These are phyloP conservation scores for Passiflora organensis DNA, from an alignment of 345 rosid species.

Conservation along the genomic window DNA sequence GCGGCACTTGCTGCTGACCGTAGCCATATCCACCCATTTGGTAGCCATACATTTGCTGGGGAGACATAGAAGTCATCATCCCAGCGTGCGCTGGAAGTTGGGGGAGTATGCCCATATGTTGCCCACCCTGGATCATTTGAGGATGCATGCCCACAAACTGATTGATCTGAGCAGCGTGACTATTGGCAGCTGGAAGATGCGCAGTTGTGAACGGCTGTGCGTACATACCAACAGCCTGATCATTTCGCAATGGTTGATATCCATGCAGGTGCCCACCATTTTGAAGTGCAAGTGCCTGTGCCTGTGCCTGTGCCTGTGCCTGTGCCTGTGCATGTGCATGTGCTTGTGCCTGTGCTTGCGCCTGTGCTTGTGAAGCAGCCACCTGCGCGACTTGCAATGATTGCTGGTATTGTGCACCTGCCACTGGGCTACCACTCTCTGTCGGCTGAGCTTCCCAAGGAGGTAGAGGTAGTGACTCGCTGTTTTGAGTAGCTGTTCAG, in stretches of 20 bases:
- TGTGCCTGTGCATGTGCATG: too few relatives aligned
- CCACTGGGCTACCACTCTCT: constrained; percentile 41
- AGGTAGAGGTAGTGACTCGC: constrained; percentile 73
- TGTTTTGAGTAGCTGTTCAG: constrained; percentile 51
- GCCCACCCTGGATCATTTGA: constrained; percentile 53
- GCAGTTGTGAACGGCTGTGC: constrained; percentile 44
- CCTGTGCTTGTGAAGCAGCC: constrained; percentile 39
- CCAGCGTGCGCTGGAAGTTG: constrained; percentile 41
- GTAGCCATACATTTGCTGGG: constrained; percentile 64
- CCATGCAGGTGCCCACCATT: constrained; percentile 43
- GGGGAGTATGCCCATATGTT: constrained; percentile 49
- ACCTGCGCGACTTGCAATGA: constrained; percentile 54
- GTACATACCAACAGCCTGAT: constrained; percentile 59
- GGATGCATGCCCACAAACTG: constrained; percentile 41
- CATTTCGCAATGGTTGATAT: constrained; percentile 39
- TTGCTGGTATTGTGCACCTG: constrained; percentile 55
- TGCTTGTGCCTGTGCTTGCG: too few relatives aligned
- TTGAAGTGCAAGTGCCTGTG: too few relatives aligned
- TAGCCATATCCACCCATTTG: constrained; percentile 72
- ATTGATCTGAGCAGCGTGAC: constrained; percentile 26
- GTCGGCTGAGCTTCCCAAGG: constrained; percentile 93
- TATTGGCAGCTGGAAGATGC: constrained; percentile 23
- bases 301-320: too few relatives aligned
- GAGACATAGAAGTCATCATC: constrained; percentile 43
- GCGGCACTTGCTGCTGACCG: constrained; percentile 56